Evolutionary conservation across 176 grass and related monocot species (phyloP).

Genomic region (Juncus inflexus): DNA sequence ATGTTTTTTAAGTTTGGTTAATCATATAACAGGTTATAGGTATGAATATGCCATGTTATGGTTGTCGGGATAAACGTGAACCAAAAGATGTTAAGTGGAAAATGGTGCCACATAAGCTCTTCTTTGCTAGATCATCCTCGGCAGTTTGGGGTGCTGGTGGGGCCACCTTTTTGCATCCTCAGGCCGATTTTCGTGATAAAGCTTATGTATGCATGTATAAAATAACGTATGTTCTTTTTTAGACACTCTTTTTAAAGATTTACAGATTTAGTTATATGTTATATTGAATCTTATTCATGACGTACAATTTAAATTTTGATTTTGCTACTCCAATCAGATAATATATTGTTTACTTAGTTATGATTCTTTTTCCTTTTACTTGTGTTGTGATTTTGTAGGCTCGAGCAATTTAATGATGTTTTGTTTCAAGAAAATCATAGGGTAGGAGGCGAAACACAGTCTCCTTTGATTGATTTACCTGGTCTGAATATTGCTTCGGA

Average conservation of each 20-base stretch:
- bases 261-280: too few species aligned
- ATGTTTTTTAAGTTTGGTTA: conserved; percentile 14
- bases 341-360: conserved; percentile 3
- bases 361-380: conserved; percentile 18
- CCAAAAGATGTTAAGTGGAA: conserved; percentile 67
- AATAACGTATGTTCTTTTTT: conserved; percentile 72
- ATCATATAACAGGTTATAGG: conserved; percentile 60
- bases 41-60: conserved; percentile 61
- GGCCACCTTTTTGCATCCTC: conserved; percentile 79
- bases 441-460: conserved; percentile 35
- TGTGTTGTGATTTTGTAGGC: conserved; percentile 41
- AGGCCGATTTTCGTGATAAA: conserved; percentile 43
- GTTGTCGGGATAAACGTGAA: conserved; percentile 61
- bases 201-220: conserved; percentile 85
- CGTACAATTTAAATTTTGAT: too few species aligned
- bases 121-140: conserved; percentile 69
- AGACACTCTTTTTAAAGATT: neutral
- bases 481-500: conserved; percentile 38
- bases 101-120: conserved; percentile 60
- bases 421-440: conserved; percentile 82
- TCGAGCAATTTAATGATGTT: conserved; percentile 93
- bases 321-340: neutral
- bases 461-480: conserved; percentile 57
- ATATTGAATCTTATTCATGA: too few species aligned
- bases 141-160: conserved; percentile 74